Base-by-base conservation (phyloP, 2,329 filamentous ascomycete genomes). In the Claviceps quebecensis region DNA sequence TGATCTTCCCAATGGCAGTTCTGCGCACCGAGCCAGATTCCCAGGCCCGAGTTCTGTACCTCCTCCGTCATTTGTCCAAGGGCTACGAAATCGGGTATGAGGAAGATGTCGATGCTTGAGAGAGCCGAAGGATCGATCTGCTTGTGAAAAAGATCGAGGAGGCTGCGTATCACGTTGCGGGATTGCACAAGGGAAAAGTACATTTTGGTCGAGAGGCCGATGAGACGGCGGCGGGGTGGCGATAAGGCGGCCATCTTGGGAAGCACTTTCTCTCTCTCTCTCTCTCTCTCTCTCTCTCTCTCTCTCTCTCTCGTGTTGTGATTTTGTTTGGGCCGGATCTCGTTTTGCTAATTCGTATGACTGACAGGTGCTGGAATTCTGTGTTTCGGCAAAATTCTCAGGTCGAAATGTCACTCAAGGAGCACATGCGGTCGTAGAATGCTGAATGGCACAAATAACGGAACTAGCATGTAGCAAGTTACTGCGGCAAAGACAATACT, bases 201-300 rank as follows among this genome's bases (percentile, higher is more conserved):
- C 79, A 88, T 86, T 61, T 89, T 89, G 40, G 84, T 79, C 46
- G 81, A 85, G 56, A 87, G 81, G 64, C 85, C 84, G 54, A 89
- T 73, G 54, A 89, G 72, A 60, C 80, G 81, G 60, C 78, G 78
- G 46, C 71, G 29, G 60, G 44, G 48, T 6, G 37, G 39, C 14
- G 50, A 52, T 5, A 48, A 52, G 7, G 16, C 11, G 9, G 29
- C n/a, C 48, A 49, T 49, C 6, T 36, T 45, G 17, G 9, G 29
- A 4, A 9, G 29, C 9, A 34, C 29, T 34, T 38, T 45, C 36
- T 17, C 34, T 34, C n/a, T 9, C 34, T 38, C 0, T 19, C 19
- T 19, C 19, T 19, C 19, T 19, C 19, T 38, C 0, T n/a, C 29
- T 34, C 23, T 45, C 36, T 17, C 34, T 34, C n/a, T 9, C 34